These are phyloP conservation scores for Sugiyamaella qingdaonensis DNA, from an alignment of 805 yeast species.

Conservation along the genomic window DNA sequence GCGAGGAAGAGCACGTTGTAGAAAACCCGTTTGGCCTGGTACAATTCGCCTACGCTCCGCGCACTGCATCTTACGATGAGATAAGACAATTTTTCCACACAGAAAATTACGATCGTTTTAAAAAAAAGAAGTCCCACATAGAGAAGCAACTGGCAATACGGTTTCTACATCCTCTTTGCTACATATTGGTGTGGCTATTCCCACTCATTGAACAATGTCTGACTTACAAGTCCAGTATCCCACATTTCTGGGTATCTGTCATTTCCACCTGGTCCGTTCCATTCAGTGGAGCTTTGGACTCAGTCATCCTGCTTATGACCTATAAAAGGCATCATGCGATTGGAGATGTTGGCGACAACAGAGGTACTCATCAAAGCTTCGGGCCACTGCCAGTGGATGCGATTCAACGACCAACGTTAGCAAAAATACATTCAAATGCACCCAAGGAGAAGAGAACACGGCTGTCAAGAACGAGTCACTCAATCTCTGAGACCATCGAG, in stretches of 20 bases:
- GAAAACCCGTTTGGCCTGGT: background rate
- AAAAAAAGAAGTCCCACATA: constrained; percentile 58
- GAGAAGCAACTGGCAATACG: constrained; percentile 72
- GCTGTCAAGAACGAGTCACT: background rate
- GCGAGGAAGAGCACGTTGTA: background rate
- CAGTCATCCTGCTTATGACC: constrained; percentile 58
- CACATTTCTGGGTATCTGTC: constrained; percentile 53
- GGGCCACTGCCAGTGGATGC: background rate
- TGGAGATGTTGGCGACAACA: background rate
- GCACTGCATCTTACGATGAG: background rate
- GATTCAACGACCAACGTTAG: background rate
- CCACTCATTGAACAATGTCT: constrained; percentile 64
- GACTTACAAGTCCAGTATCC: background rate
- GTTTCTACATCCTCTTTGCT: constrained; percentile 80
- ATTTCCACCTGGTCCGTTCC: constrained; percentile 73
- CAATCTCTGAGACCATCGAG: background rate
- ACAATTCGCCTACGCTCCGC: background rate
- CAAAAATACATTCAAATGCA: background rate
- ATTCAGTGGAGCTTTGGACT: constrained; percentile 70
- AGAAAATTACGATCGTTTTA: constrained; percentile 57
- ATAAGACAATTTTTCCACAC: constrained; percentile 12
- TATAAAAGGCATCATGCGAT: constrained; percentile 45
- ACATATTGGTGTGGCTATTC: constrained; percentile 72
- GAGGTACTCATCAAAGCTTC: background rate
- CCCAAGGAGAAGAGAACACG: background rate